Evolutionary conservation across 805 yeast species (phyloP).

Genomic region (Metschnikowia peoriensis): DNA sequence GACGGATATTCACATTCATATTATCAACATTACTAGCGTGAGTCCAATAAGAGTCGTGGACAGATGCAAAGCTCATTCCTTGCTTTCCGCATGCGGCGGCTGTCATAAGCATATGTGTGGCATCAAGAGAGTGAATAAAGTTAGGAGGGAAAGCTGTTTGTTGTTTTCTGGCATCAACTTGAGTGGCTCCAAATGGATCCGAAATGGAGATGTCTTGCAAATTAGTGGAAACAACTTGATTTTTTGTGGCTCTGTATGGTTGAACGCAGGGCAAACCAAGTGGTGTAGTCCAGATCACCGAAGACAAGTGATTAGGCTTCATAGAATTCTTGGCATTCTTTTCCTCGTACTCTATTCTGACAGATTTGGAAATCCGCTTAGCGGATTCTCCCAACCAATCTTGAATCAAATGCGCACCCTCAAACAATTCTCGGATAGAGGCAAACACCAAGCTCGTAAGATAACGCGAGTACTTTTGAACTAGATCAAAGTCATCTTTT

Average conservation of each 20-base stretch:
- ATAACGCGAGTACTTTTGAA: conserved; percentile 43
- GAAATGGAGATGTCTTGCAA: conserved; percentile 82
- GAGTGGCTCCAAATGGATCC: conserved; percentile 82
- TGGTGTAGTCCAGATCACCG: conserved; percentile 98
- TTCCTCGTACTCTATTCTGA: conserved; percentile 62
- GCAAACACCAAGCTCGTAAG: conserved; percentile 76
- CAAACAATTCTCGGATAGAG: conserved; percentile 80
- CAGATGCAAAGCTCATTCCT: conserved; percentile 81
- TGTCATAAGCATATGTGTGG: conserved; percentile 92
- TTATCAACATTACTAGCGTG: conserved; percentile 80
- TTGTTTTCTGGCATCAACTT: conserved; percentile 87
- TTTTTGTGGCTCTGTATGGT: conserved; percentile 77
- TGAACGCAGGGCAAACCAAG: conserved; percentile 94
- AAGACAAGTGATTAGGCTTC: conserved; percentile 67
- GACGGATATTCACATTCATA: conserved; percentile 71
- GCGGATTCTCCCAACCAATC: conserved; percentile 95
- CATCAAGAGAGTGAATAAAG: conserved; percentile 91
- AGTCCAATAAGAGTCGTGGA: conserved; percentile 98
- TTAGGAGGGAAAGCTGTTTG: conserved; percentile 94
- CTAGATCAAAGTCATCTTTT: conserved; percentile 35
- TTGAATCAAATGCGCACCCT: conserved; percentile 92
- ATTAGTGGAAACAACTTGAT: conserved; percentile 70
- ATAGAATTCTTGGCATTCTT: conserved; percentile 29
- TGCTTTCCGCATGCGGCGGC: conserved; percentile 71
- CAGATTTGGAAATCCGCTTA: conserved; percentile 70